These are phyloP conservation scores for grape (Vitis vinifera) DNA, from an alignment of 164 flowering plant genomes.

Conservation along the genomic window DNA sequence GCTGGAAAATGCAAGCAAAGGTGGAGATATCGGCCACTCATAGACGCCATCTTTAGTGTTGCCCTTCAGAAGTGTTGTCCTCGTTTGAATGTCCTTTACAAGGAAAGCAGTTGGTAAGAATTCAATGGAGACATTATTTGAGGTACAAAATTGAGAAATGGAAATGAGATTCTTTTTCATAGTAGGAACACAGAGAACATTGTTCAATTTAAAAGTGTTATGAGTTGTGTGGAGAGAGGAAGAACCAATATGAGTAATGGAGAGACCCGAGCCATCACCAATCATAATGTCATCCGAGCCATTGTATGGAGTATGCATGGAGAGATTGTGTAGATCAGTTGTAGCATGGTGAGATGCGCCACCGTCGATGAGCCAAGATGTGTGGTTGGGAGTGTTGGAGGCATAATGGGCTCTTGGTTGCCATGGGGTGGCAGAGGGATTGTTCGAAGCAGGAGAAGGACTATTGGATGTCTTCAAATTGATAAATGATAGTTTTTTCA, in stretches of 20 bases:
- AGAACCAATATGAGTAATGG: conserved; percentile 3
- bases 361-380: not conserved
- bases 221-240: not conserved
- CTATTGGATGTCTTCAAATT: no score
- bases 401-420: no score
- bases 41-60: conserved; percentile 10
- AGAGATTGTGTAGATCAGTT: not conserved
- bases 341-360: conserved; percentile 1
- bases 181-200: conserved; percentile 8
- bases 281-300: conserved; percentile 1
- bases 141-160: no score
- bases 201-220: not conserved
- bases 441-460: no score
- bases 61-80: conserved; percentile 5
- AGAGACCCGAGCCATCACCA: not conserved
- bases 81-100: conserved; percentile 16
- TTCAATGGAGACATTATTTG: conserved; percentile 8
- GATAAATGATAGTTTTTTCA: no score
- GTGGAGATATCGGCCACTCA: not conserved
- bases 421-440: no score
- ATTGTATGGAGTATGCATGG: not conserved
- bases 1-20: not conserved
- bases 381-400: no score
- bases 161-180: no score
- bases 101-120: conserved; percentile 13